phyloP scores from a whole-genome alignment of 2,329 filamentous ascomycete genomes.

The Aspergillus neoniger region DNA sequence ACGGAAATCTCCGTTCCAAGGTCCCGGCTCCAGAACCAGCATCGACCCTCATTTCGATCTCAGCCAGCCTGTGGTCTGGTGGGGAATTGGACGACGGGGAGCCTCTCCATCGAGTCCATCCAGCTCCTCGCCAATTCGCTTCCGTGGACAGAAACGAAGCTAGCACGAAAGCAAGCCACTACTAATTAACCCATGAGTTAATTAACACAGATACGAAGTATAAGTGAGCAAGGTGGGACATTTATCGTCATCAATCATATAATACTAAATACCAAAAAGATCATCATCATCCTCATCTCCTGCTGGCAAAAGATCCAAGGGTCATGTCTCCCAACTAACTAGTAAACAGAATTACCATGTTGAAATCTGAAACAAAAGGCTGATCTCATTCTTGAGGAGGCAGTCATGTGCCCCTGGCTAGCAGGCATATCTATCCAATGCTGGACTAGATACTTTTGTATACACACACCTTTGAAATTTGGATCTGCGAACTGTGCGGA shows the following conservation, averaged over 20 bases:
- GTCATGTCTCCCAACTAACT: neutral
- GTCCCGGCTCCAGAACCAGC: slow-evolving; percentile 2
- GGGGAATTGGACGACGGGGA: slow-evolving; percentile 3
- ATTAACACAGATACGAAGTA: neutral
- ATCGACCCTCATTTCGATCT: slow-evolving; percentile 6
- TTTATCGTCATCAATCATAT: neutral
- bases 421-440: neutral
- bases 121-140: neutral
- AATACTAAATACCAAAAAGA: too few species aligned
- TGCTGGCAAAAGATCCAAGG: neutral
- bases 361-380: neutral
- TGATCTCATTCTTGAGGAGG: neutral
- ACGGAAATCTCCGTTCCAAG: neutral
- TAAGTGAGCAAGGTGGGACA: neutral
- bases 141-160: neutral
- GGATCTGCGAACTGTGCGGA: slow-evolving; percentile 31
- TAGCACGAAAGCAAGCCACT: neutral
- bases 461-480: slow-evolving; percentile 23
- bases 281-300: neutral
- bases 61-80: slow-evolving; percentile 1
- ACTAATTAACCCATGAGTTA: neutral
- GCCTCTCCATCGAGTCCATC: neutral
- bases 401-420: neutral
- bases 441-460: too few species aligned
- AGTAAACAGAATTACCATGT: neutral